Evolutionary conservation across 2,329 filamentous ascomycete species (phyloP).

Genomic region (Xylaria sp.): DNA sequence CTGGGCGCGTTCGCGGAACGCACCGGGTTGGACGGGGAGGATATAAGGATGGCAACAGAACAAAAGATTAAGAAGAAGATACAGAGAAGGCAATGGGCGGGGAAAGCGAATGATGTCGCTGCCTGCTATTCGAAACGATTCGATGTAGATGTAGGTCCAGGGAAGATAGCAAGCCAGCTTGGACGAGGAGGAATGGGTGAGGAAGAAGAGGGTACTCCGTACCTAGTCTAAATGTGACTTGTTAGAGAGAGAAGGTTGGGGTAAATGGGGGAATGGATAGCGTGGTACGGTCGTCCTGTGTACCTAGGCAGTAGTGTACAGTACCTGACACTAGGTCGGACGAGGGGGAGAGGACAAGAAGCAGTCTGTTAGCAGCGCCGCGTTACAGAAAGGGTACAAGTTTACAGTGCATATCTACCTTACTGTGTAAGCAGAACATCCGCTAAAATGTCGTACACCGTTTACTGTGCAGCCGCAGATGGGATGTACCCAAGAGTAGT

Average conservation of each 20-base stretch:
- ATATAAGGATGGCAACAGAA: background rate
- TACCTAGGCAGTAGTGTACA: background rate
- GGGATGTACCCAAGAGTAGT: background rate
- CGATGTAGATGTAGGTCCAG: conserved; percentile 23
- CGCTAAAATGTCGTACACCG: background rate
- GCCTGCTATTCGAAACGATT: conserved; percentile 13
- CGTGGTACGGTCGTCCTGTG: background rate
- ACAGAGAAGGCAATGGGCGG: conserved; percentile 25
- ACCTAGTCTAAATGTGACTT: conserved; percentile 1
- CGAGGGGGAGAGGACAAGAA: background rate
- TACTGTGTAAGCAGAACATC: background rate
- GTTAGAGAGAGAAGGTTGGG: background rate
- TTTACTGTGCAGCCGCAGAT: background rate
- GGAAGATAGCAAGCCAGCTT: conserved; percentile 32
- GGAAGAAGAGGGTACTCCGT: conserved; percentile 7
- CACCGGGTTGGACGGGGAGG: conserved; percentile 11
- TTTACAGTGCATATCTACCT: background rate
- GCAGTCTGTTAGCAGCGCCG: background rate
- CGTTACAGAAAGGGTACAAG: background rate
- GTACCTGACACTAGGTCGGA: background rate
- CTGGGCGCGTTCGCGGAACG: conserved; percentile 16
- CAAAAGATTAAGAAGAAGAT: conserved; percentile 7
- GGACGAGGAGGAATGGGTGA: conserved; percentile 21
- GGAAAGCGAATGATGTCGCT: conserved; percentile 27
- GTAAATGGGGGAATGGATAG: conserved; percentile 3